Conservation (phyloP, 768 basidiomycete species). For the Naematelia aurantialba region DNA sequence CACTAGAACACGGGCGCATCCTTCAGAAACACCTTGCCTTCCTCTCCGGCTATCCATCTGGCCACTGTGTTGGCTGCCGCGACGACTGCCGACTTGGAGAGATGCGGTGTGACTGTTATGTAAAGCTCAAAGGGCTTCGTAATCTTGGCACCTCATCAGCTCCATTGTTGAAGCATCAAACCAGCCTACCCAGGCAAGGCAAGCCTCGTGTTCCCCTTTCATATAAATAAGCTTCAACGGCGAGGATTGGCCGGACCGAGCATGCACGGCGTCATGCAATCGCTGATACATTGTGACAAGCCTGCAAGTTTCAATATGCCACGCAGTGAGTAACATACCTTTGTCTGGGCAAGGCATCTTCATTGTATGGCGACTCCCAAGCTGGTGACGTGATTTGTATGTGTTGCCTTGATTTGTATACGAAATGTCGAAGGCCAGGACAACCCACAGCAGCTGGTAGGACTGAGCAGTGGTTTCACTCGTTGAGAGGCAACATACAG, state of each 20-base stretch:
- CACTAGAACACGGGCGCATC: conserved; percentile 87
- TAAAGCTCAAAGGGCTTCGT: conserved; percentile 93
- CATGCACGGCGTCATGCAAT: conserved; percentile 83
- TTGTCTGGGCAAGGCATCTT: conserved; percentile 56
- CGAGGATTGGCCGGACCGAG: conserved; percentile 70
- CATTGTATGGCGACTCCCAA: conserved; percentile 83
- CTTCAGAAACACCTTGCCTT: conserved; percentile 70
- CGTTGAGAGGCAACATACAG: conserved; percentile 15
- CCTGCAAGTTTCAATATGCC: conserved; percentile 52
- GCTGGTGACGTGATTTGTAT: conserved; percentile 83
- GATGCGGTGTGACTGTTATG: conserved; percentile 68
- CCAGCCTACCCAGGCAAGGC: conserved; percentile 87
- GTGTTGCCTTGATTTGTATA: conserved; percentile 84
- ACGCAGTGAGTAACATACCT: conserved; percentile 54
- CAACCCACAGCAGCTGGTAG: conserved; percentile 69
- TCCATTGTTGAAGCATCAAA: too few species aligned
- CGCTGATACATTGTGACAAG: conserved; percentile 81
- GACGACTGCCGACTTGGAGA: conserved; percentile 84
- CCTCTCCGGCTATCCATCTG: conserved; percentile 88
- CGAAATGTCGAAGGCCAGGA: conserved; percentile 85
- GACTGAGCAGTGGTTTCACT: background rate
- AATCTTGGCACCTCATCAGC: conserved; percentile 57
- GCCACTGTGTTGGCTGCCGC: conserved; percentile 84
- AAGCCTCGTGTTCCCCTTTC: conserved; percentile 76
- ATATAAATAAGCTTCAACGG: conserved; percentile 83